Conservation (phyloP, 2,329 filamentous ascomycete genomes). For the Claviceps quebecensis region DNA sequence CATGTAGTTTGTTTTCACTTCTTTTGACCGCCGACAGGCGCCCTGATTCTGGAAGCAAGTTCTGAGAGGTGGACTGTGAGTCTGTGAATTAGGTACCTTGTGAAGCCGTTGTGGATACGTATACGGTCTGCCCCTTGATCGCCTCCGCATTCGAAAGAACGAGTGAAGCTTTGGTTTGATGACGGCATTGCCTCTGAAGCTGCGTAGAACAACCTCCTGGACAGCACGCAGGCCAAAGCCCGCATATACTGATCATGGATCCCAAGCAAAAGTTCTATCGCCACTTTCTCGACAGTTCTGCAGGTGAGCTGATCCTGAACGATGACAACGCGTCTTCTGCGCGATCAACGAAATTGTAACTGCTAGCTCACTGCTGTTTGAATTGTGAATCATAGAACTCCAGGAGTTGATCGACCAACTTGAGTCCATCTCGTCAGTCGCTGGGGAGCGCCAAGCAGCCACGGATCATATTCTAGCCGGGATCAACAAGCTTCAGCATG, state of each 20-base stretch:
- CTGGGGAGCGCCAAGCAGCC: slow-evolving; percentile 64
- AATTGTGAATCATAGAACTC: slow-evolving; percentile 38
- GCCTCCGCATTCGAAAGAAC: no score
- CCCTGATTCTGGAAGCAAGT: no score
- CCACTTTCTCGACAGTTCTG: slow-evolving; percentile 65
- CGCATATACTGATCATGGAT: slow-evolving; percentile 15
- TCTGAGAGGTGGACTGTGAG: no score
- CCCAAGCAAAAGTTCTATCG: slow-evolving; percentile 69
- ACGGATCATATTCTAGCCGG: slow-evolving; percentile 66
- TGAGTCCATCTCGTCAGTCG: slow-evolving; percentile 44
- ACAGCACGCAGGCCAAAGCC: neutral
- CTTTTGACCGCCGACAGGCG: no score
- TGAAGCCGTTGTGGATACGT: no score
- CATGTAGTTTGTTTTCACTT: no score
- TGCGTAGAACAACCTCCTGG: neutral
- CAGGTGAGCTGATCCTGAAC: slow-evolving; percentile 37
- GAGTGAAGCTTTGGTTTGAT: neutral
- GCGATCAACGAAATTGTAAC: neutral
- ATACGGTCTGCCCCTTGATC: no score
- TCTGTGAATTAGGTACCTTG: no score
- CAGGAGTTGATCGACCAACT: slow-evolving; percentile 64
- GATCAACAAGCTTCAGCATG: slow-evolving; percentile 67
- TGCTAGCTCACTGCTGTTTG: neutral
- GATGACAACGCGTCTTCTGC: neutral
- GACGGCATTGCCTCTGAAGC: neutral